A percentile compares a stretch with the other conserved stretches of the same genome.
Evolutionary conservation across 306 rosid genomes (phyloP).

Genomic region (Potentilla sterilis): DNA sequence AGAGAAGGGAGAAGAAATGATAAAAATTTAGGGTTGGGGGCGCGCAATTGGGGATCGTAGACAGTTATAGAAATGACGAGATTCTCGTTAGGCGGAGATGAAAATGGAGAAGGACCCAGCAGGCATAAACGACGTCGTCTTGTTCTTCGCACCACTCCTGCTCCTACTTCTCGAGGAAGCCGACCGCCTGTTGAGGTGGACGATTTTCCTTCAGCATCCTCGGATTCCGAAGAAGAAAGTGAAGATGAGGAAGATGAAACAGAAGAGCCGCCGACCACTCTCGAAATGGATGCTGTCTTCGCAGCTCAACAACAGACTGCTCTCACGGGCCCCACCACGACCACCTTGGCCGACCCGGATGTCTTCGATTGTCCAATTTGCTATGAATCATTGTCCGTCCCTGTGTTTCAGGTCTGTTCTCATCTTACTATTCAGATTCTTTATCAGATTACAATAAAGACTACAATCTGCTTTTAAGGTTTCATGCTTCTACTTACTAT

Average conservation of each 20-base stretch:
- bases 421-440: background rate
- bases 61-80: constrained; percentile 41
- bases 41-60: background rate
- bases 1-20: no score
- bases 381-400: constrained; percentile 55
- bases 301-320: background rate
- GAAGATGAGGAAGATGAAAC: background rate
- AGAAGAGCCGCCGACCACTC: constrained; percentile 1
- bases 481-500: no score
- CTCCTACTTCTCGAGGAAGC: background rate
- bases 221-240: background rate
- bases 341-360: constrained; percentile 59
- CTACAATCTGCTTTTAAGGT: no score
- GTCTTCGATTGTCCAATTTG: constrained; percentile 82
- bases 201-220: background rate
- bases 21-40: background rate
- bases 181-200: background rate
- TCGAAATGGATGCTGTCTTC: background rate
- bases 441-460: no score
- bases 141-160: background rate
- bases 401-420: constrained; percentile 66
- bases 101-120: constrained; percentile 56
- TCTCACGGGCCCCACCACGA: background rate
- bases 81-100: constrained; percentile 57
- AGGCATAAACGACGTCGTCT: constrained; percentile 37